Evolutionary conservation across 495 filamentous ascomycete genomes (phyloP).

Genomic region (Beverwykella pulmonaria): DNA sequence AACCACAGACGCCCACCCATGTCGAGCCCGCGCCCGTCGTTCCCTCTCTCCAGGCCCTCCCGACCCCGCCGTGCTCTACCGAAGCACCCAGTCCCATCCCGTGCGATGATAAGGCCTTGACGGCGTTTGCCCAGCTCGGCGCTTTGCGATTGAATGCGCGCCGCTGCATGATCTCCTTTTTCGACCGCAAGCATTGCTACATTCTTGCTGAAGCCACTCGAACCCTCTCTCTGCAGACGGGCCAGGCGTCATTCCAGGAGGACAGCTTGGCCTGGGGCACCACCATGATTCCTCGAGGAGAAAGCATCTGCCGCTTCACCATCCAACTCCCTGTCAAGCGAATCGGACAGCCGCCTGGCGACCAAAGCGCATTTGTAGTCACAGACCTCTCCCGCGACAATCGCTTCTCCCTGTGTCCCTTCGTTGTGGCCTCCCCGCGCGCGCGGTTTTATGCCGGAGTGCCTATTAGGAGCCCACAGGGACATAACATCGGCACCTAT

Average conservation of each 20-base stretch:
- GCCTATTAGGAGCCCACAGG: slow-evolving; percentile 66
- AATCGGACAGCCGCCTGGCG: slow-evolving; percentile 44
- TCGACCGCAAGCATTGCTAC: slow-evolving; percentile 61
- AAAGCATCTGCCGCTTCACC: slow-evolving; percentile 55
- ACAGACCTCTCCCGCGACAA: slow-evolving; percentile 56
- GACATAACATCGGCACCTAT: slow-evolving; percentile 71
- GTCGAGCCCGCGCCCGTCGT: not conserved
- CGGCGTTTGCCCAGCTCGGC: slow-evolving; percentile 65
- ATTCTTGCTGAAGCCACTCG: slow-evolving; percentile 66
- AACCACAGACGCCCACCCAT: not conserved
- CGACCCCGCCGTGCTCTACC: not conserved
- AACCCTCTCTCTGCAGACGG: slow-evolving; percentile 53
- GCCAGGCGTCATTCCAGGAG: slow-evolving; percentile 16
- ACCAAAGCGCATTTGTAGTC: slow-evolving; percentile 49
- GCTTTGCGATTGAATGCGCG: slow-evolving; percentile 56
- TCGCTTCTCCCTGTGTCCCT: slow-evolving; percentile 51
- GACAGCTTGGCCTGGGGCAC: slow-evolving; percentile 50
- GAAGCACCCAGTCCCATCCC: not conserved
- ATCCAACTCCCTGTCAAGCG: slow-evolving; percentile 43
- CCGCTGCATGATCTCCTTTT: slow-evolving; percentile 62
- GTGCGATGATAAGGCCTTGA: slow-evolving; percentile 60
- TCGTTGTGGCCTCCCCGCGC: slow-evolving; percentile 50
- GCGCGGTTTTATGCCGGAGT: slow-evolving; percentile 66
- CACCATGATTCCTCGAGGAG: slow-evolving; percentile 48
- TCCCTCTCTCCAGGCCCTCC: not conserved